Base-by-base conservation (phyloP, 2,329 filamentous ascomycete species). In the Microcyclosporella mali region DNA sequence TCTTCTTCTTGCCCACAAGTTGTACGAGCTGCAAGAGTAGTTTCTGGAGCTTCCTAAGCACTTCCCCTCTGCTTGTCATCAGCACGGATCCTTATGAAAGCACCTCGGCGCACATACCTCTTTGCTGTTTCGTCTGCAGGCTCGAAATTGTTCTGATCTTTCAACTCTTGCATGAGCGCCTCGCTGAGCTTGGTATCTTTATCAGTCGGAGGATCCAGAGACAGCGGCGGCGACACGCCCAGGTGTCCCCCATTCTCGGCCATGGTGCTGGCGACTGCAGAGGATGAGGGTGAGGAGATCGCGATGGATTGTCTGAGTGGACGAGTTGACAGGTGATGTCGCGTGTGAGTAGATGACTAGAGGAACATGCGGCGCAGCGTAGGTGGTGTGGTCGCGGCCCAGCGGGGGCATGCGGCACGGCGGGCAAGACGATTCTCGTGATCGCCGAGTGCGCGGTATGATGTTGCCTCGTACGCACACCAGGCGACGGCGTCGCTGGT, bases 101-200 rank as follows among this genome's bases (percentile, higher is more conserved):
- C 6, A 11, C 16, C 39, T 12, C 37, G 16, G 14, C 2, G 32
- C 19, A 39, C 56, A 48, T 68, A 87, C 86, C 89, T 83, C 64
- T 85, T 88, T 50, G 87, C 77, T 2, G 87, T 94, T 62, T 94
- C 92, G 33, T 85, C 75, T 11, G 81, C 77, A 40, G 79, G 80
- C 67, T 97, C 92, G 58, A 95, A 98, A 40, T 92, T 95, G 67
- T 94, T 90, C 67, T 95, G 86, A 31, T 75, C 75, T 63, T 88
- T 88, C 48, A 98, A 71, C 67, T 95, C 89, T 43, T 85, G 80
- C 43, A 95, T 77, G 33, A 98, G 77, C 43, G 82, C 74, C 53
- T 88, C 82, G 56, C 87, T 94, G 38, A 84, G 78, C 51, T 82
- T 75, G 43, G 84, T 78, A 64, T 98, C 90, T 29, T 77, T 70